Base-by-base conservation (phyloP, 257 asterid species). In the Paulownia fortunei region DNA sequence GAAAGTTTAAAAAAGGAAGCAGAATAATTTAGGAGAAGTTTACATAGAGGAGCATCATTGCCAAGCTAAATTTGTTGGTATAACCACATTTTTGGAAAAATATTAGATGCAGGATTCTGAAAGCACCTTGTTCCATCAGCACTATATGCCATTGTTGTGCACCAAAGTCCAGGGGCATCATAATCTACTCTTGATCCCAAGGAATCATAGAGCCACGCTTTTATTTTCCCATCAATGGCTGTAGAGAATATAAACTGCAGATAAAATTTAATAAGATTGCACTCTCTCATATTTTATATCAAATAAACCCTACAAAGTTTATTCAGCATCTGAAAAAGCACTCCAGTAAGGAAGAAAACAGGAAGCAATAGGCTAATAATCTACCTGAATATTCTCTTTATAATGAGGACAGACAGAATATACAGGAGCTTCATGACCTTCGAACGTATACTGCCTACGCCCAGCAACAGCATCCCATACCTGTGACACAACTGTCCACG, bases 91-190 rank as follows among this genome's bases (percentile, higher is more conserved):
- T 11, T 19, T 19, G 16, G 10, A 73, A 49, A 80, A 76, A 63
- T 26, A 73, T 13, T 34, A 32, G 76, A 76, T 24, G 52, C 49
- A n/a, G 69, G 56, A 67, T 69, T 76, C 34, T 72, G 61, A 74
- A 69, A 76, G 63, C 69, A 92, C 99, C 99, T 92, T 73, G 97
- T 87, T 81, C 99, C 99, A 88, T 94, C 99, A 66, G 98, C 98
- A 75, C 99, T 94, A 80, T 94, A 94, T 30, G 97, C 91, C 99
- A 94, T 91, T 74, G 97, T 92, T 11, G 99, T 92, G 82, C 99
- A 94, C 96, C 97, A 92, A 79, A 79, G 97, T 34, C 99, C 99
- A 42, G 99, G 99, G 74, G 99, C 99, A 89, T 94, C 98, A 88
- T 94, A 94, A 82, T 94, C 99, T 69, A 94, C 99, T 84, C 99